Evolutionary conservation across 202 grass and related monocot genomes (phyloP).

Genomic region (Thinopyrum obtusiflorum): DNA sequence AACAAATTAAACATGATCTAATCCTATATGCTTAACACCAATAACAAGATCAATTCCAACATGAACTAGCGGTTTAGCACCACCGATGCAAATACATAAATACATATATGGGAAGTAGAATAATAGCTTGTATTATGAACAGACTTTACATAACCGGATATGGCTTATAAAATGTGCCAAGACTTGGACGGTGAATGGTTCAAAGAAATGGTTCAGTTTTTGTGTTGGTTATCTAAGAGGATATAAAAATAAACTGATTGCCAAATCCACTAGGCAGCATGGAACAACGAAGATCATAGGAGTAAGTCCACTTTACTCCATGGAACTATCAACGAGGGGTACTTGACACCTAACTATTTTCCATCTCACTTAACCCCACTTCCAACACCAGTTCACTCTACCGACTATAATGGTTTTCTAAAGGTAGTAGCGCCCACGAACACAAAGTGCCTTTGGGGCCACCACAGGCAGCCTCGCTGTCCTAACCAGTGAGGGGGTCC

Average conservation of each 20-base stretch:
- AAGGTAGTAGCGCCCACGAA: neutral
- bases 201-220: neutral
- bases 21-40: too few relatives aligned
- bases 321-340: neutral
- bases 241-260: neutral
- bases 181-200: neutral
- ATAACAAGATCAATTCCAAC: too few relatives aligned
- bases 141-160: neutral
- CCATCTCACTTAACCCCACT: neutral
- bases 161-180: neutral
- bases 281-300: neutral
- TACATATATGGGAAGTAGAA: slow-evolving; percentile 1
- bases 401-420: neutral
- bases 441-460: neutral
- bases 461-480: neutral
- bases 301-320: neutral
- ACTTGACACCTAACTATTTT: neutral
- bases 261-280: neutral
- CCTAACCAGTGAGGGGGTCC: neutral
- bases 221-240: neutral
- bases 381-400: neutral
- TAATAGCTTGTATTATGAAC: neutral
- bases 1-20: too few relatives aligned
- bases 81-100: neutral
- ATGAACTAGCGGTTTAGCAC: neutral